Conservation (phyloP, 2,329 filamentous ascomycete genomes). For the Fusarium lateritium region DNA sequence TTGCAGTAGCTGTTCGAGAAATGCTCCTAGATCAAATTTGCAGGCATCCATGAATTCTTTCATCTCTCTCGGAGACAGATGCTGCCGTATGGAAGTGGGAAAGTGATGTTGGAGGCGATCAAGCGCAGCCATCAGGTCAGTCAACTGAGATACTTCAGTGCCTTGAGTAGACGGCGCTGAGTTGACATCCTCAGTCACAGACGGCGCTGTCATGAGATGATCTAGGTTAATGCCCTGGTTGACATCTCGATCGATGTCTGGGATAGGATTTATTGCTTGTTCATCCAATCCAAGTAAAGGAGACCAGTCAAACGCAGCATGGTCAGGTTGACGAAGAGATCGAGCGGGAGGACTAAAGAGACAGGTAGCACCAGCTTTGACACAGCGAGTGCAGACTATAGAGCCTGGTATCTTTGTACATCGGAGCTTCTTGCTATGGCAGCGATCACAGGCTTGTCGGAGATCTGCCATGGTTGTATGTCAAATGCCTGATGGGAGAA, state of each 20-base stretch:
- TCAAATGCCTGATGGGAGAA: neutral
- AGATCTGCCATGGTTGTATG: constrained; percentile 42
- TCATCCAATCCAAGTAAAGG: constrained; percentile 33
- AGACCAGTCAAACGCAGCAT: constrained; percentile 44
- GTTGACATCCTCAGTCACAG: constrained; percentile 19
- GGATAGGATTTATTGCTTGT: neutral
- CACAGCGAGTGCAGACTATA: constrained; percentile 58
- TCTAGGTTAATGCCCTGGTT: neutral
- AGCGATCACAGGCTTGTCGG: constrained; percentile 60
- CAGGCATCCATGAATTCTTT: constrained; percentile 45
- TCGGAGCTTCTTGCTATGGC: constrained; percentile 63
- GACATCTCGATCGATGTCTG: neutral
- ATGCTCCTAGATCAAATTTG: constrained; percentile 46
- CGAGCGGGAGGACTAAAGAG: constrained; percentile 59
- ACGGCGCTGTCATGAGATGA: constrained; percentile 12
- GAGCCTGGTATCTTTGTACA: constrained; percentile 59
- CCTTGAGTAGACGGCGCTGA: neutral
- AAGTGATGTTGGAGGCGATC: constrained; percentile 41
- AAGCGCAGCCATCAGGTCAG: constrained; percentile 42
- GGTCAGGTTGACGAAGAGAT: constrained; percentile 33
- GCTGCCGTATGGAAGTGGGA: constrained; percentile 21
- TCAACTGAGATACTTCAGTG: constrained; percentile 34
- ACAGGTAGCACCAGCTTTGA: constrained; percentile 58
- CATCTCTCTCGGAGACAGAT: constrained; percentile 46
- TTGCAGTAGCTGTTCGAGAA: constrained; percentile 55